A percentile compares a stretch with the other conserved stretches of the same genome.
Evolutionary conservation across 2,329 filamentous ascomycete genomes (phyloP).

Genomic region (Eurotiales sp.): DNA sequence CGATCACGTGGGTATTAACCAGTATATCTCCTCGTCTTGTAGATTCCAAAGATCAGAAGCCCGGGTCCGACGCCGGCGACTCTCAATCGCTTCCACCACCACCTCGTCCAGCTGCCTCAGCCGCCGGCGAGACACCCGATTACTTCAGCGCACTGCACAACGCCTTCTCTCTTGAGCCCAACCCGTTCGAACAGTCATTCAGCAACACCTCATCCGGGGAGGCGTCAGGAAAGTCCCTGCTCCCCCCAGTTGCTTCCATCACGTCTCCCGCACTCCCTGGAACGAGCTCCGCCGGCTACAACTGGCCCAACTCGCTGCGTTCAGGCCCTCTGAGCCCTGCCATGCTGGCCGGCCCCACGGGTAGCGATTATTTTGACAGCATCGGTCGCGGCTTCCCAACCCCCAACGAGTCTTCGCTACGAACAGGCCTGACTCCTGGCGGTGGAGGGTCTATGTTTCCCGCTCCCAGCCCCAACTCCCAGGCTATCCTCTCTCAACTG

Average conservation of each 20-base stretch:
- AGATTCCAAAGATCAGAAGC: slow-evolving; percentile 30
- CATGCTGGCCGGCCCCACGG: slow-evolving; percentile 82
- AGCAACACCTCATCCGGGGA: slow-evolving; percentile 62
- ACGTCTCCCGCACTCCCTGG: slow-evolving; percentile 86
- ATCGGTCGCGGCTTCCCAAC: slow-evolving; percentile 84
- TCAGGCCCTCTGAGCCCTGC: slow-evolving; percentile 93
- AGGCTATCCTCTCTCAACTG: slow-evolving; percentile 74
- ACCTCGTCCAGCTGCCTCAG: slow-evolving; percentile 55
- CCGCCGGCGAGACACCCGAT: slow-evolving; percentile 58
- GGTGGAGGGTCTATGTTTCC: slow-evolving; percentile 98
- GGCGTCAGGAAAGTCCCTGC: slow-evolving; percentile 75
- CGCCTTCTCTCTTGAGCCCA: slow-evolving; percentile 67
- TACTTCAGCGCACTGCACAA: slow-evolving; percentile 63
- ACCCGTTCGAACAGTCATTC: slow-evolving; percentile 97
- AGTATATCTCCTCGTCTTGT: neutral
- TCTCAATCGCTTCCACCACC: slow-evolving; percentile 65
- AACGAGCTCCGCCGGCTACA: slow-evolving; percentile 64
- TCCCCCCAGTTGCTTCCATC: slow-evolving; percentile 85
- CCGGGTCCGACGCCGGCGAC: slow-evolving; percentile 23
- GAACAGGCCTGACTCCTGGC: slow-evolving; percentile 88
- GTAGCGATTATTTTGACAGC: slow-evolving; percentile 81
- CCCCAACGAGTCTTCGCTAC: slow-evolving; percentile 90
- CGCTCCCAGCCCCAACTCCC: slow-evolving; percentile 79
- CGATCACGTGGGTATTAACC: neutral
- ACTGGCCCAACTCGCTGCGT: slow-evolving; percentile 83